phyloP scores from a whole-genome alignment of 805 yeast genomes.

The Pichia scutulata region DNA sequence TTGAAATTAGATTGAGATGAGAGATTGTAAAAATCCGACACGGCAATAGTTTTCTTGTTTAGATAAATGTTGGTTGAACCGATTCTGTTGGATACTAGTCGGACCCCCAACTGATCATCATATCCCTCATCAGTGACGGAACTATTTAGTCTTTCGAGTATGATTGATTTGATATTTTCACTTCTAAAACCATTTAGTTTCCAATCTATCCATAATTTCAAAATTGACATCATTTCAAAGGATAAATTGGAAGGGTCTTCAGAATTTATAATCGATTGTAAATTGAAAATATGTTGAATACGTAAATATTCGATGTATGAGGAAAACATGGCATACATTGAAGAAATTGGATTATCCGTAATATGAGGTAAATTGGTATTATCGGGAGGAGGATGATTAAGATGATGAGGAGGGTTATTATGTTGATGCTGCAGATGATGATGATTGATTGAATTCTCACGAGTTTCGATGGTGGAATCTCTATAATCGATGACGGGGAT shows the following conservation, averaged over 20 bases:
- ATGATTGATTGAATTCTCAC: not conserved
- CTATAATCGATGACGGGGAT: conserved; percentile 1
- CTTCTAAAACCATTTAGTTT: conserved; percentile 24
- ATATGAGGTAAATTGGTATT: conserved; percentile 6
- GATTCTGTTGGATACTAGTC: not conserved
- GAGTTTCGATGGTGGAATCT: not conserved
- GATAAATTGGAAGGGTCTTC: conserved; percentile 8
- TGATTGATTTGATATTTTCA: conserved; percentile 12
- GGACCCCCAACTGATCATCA: conserved; percentile 8
- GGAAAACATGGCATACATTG: conserved; percentile 26
- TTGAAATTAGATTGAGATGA: not conserved
- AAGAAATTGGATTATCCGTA: conserved; percentile 23
- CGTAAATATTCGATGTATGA: conserved; percentile 23
- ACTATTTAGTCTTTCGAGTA: conserved; percentile 1
- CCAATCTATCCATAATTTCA: conserved; percentile 27
- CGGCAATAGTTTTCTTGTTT: not conserved
- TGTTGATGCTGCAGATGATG: not conserved
- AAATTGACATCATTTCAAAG: conserved; percentile 15
- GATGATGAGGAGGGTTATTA: not conserved
- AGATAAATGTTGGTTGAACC: not conserved
- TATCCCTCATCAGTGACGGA: conserved; percentile 1
- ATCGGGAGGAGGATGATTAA: no score
- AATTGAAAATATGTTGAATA: conserved; percentile 11
- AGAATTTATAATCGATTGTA: conserved; percentile 12
- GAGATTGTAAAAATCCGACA: not conserved